Evolutionary conservation across 306 rosid genomes (phyloP), one percentile per base, ranked within the genome.

Genomic region (Pterocarpus santalinus): DNA sequence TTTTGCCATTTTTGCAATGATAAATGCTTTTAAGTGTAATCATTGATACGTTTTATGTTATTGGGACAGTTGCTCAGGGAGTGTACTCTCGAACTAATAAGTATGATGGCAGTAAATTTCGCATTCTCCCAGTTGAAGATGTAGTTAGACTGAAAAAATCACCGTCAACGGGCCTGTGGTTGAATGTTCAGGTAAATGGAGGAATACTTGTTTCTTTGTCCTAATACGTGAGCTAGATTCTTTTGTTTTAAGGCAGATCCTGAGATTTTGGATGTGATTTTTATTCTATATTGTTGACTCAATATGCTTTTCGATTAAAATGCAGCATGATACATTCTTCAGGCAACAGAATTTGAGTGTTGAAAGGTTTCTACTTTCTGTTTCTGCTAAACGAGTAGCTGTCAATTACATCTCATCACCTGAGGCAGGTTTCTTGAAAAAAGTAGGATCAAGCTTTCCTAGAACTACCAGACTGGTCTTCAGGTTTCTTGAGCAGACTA

Each of bases 301-400:
- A 36, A 43, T 49, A 13, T 61, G 57, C 13, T 49, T 72, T 79
- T 49, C 46, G 47, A 51, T 76, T 64, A 49, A 49, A 79, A 78
- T 90, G 89, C 95, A 95, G 97, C 88, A 92, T 81, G 93, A 85
- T 76, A 63, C 35, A 34, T 94, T 94, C 94, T 92, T 76, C 90
- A 46, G 83, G 36, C 88, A 85, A 55, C 97, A 87, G 46, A 89
- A 88, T 80, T 90, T 93, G 90, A 91, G 90, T 80, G 89, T 86
- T 83, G 84, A 89, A 77, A 83, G 4, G 43, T 89, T 43, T 76
- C 84, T 93, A 7, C 72, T 17, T 13, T 88, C 90, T 83, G 80
- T 89, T 49, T 52, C 92, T 6, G 3, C 44, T 4, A 81, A 32
- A 85, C 13, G 33, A 28, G 89, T 85, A 36, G 7, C 80, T 65